A percentile compares a stretch with the other conserved stretches of the same genome.
Conservation (phyloP, 768 basidiomycete species). For the Collybiopsis luxurians region DNA sequence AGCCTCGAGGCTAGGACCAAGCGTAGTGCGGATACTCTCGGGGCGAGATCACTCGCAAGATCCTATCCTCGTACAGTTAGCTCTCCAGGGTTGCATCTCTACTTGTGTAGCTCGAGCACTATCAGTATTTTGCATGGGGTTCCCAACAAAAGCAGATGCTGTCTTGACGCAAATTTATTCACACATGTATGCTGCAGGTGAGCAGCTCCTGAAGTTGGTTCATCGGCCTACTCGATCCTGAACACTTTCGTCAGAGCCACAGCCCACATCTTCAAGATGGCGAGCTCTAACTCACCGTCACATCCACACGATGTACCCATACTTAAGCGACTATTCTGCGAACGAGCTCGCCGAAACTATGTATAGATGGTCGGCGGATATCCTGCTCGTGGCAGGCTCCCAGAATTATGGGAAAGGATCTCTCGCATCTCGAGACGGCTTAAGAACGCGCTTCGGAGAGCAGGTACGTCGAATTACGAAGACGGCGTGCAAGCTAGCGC, state of each 20-base stretch:
- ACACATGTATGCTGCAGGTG: constrained; percentile 55
- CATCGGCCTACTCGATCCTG: not conserved
- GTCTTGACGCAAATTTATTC: constrained; percentile 60
- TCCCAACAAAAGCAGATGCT: constrained; percentile 66
- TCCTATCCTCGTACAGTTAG: constrained; percentile 73
- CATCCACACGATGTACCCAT: constrained; percentile 66
- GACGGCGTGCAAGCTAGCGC: constrained; percentile 60
- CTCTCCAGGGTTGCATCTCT: constrained; percentile 67
- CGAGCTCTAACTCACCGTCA: constrained; percentile 68
- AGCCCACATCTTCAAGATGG: constrained; percentile 78
- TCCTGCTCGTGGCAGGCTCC: constrained; percentile 64
- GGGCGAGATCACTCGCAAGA: constrained; percentile 71
- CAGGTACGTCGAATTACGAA: constrained; percentile 67
- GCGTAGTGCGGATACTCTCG: constrained; percentile 58
- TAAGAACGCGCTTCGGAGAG: constrained; percentile 50
- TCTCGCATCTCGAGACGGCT: constrained; percentile 32
- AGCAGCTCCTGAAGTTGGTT: constrained; percentile 14
- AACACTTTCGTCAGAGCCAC: constrained; percentile 50
- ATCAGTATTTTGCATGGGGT: constrained; percentile 71
- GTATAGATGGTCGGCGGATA: constrained; percentile 67
- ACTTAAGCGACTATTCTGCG: constrained; percentile 61
- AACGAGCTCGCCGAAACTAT: constrained; percentile 74
- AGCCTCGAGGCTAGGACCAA: constrained; percentile 58
- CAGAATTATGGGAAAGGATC: constrained; percentile 35
- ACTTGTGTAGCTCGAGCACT: constrained; percentile 66